Base-by-base conservation (phyloP, 768 basidiomycete genomes). In the Sporobolomyces roseus region DNA sequence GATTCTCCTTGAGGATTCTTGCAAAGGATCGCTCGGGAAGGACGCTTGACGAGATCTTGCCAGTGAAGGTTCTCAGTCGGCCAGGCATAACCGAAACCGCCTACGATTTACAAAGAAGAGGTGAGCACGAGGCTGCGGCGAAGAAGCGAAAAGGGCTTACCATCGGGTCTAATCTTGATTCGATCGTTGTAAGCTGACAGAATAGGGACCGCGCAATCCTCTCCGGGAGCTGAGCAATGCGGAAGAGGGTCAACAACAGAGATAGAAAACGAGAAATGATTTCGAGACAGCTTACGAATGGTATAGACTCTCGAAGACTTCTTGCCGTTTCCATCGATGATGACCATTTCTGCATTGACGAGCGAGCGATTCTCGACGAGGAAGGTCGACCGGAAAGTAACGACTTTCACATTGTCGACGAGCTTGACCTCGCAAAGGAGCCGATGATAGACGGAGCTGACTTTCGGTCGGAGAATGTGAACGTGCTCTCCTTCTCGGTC, bases 51-150 rank as follows among this genome's bases (percentile, higher is more conserved):
- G 2, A 99, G 81, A 72, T 96, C 93, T 74, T 96, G 91, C 85
- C 92, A 93, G 59, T 89, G 86, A 46, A 93, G 72, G 52, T 75
- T 84, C 4, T 92, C 85, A 50, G 84, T 79, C 52, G 89, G 93
- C 93, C 93, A 98, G 75, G 86, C 88, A 79, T 96, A 97, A 25
- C 93, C 93, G 76, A 98, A 97, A 21, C 96, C 96, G 78, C 91
- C 93, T 96, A 74, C 55, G 70, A 4, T 68, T 46, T 8, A 32
- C 16, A 52, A 12, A 17, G 14, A 53, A 41, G 66, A 35, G 65
- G 17, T 9, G 17, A 41, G 38, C 38, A 41, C 38, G 17, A 4
- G 35, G 5, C 27, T 4, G 21, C 6, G 10, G 5, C 36, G 25
- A 23, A 17, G 79, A 50, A 10, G 17, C 7, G 10, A 10, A 50